Conservation (phyloP, 225 moss, liverwort and hornwort genomes). For the Marchantia polymorpha region DNA sequence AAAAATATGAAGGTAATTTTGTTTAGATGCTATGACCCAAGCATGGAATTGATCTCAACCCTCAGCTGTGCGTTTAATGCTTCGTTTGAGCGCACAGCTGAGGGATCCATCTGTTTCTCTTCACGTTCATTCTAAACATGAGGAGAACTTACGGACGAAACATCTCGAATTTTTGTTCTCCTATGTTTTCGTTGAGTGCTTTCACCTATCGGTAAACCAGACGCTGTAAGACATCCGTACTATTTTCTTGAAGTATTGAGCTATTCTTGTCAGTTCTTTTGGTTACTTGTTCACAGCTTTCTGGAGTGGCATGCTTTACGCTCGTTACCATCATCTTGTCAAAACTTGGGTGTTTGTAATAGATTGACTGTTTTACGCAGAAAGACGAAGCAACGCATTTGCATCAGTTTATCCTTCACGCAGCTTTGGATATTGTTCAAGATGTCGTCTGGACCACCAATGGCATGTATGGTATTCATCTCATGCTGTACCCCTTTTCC, state of each 20-base stretch:
- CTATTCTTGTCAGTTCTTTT: neutral
- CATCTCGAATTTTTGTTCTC: neutral
- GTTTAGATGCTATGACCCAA: no score
- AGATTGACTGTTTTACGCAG: conserved; percentile 40
- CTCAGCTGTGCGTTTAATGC: no score
- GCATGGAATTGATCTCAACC: no score
- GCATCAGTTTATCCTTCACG: conserved; percentile 96
- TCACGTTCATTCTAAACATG: no score
- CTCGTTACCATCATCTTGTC: neutral
- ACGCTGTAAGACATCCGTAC: neutral
- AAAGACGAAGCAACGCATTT: conserved; percentile 94
- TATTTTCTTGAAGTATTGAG: neutral
- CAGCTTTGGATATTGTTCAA: conserved; percentile 93
- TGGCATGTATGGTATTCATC: conserved; percentile 56
- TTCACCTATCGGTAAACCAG: no score
- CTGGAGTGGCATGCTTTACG: neutral
- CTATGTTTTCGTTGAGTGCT: no score
- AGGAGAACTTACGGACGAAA: no score
- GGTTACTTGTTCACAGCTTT: neutral
- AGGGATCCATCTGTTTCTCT: no score
- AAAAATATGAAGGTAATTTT: neutral
- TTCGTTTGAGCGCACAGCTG: no score
- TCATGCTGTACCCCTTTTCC: neutral
- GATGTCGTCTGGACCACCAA: conserved; percentile 93
- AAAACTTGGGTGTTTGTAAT: neutral